Base-by-base conservation (phyloP, 768 basidiomycete genomes). In the Vararia minispora region DNA sequence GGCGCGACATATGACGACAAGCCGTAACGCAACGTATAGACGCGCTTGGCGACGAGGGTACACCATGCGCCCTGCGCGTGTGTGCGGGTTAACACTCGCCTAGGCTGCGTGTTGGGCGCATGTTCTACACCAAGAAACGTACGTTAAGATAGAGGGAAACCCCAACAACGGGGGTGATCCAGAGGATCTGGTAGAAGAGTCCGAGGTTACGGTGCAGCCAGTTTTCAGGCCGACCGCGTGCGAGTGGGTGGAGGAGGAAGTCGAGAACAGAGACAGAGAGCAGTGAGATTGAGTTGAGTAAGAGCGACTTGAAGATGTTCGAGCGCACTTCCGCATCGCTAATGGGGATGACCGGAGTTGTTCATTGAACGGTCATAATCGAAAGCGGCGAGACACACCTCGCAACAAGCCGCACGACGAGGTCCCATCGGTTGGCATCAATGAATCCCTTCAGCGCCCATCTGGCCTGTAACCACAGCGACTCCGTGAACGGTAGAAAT, bases 141-240 rank as follows among this genome's bases (percentile, higher is more conserved):
- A 87, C 89, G 48, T 90, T 91, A 31, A 89, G 65, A 59, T 89
- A 89, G 40, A 89, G 69, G 9, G 87, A 86, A 18, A 61, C 58
- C 2, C 77, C 78, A 6, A 88, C 67, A 37, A 90, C 69, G 0
- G 89, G 89, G 14, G 82, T 58, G 3, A 91, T 58, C 86, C 87
- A 91, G 27, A 91, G 58, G 6, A 74, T 59, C 50, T 77, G 80
- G 55, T 83, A 86, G 46, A 84, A 74, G 73, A 74, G 77, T 8
- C 79, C 76, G 9, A 87, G 64, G 48, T 85, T 81, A 18, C 74
- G 65, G 52, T 78, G 78, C 28, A 82, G 55, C 78, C 78, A 83
- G 43, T 65, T 74, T 42, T 72, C 69, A 38, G 74, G 68, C 33
- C 71, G 68, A 48, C 71, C 67, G 14, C 65, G 69, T 12, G 81